Percentiles rank a stretch among this genome's conserved stretches.
These are phyloP conservation scores for Auricularia cornea DNA, from an alignment of 768 basidiomycete species.

Conservation along the genomic window DNA sequence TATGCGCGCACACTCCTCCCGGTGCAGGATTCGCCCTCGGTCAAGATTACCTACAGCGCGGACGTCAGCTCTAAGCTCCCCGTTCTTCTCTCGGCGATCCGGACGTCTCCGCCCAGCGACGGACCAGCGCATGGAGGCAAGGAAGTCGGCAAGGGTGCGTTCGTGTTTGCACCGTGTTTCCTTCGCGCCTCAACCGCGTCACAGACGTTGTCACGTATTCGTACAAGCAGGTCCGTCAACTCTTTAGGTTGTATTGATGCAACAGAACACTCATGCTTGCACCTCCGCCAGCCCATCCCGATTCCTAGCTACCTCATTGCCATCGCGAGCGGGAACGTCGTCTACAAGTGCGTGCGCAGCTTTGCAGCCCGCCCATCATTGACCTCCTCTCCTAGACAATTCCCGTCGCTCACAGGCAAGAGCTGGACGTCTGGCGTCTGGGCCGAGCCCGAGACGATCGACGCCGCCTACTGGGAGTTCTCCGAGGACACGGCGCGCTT, in stretches of 20 bases:
- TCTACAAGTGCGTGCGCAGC: slow-evolving; percentile 39
- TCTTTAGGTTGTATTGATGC: too few relatives aligned
- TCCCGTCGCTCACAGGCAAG: slow-evolving; percentile 50
- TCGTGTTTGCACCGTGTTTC: neutral
- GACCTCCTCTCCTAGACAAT: slow-evolving; percentile 33
- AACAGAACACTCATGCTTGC: slow-evolving; percentile 9
- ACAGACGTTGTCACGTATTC: slow-evolving; percentile 59
- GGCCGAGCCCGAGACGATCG: slow-evolving; percentile 81
- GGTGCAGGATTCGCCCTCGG: slow-evolving; percentile 81
- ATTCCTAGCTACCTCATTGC: slow-evolving; percentile 93
- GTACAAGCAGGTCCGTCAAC: slow-evolving; percentile 47
- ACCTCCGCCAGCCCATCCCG: slow-evolving; percentile 51
- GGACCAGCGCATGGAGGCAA: slow-evolving; percentile 69
- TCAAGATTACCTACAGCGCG: slow-evolving; percentile 90
- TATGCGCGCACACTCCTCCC: slow-evolving; percentile 75
- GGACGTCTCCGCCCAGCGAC: slow-evolving; percentile 64
- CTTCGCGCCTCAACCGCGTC: neutral
- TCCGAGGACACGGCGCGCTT: slow-evolving; percentile 65
- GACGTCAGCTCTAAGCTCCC: slow-evolving; percentile 71
- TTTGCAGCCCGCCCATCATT: too few relatives aligned
- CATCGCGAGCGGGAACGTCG: slow-evolving; percentile 77
- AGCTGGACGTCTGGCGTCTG: slow-evolving; percentile 82
- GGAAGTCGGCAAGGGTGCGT: slow-evolving; percentile 43
- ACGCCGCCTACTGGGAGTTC: slow-evolving; percentile 80
- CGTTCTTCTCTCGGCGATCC: slow-evolving; percentile 75